Evolutionary conservation across 306 rosid species (phyloP), one percentile per base, ranked within the genome.

Genomic region (Myrica gale): DNA sequence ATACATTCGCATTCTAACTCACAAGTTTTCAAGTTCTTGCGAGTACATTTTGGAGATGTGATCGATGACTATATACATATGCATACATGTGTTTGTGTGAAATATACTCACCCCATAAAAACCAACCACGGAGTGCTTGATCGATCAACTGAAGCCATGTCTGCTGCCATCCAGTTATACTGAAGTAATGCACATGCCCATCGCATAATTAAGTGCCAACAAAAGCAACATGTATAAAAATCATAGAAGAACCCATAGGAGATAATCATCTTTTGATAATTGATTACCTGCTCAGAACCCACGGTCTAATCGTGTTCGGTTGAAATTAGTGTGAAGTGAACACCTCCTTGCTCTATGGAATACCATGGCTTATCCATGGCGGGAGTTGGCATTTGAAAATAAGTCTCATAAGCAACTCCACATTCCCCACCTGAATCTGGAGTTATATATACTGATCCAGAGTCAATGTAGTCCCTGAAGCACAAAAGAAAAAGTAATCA

Each of bases 341-440:
- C 88, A 81, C 91, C 86, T 73, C 52, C 97, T 78, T 91, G 89
- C 73, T 94, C 96, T 74, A 90, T 89, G 39, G 97, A 91, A 82
- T 91, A 91, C 97, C 98, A 94, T 78, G 98, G 98, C 69, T 91
- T 83, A 79, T 94, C 98, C 83, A 87, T 89, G 56, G 72, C 91
- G 21, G 60, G 5, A 48, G 79, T 87, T 76, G 98, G 98, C 98
- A 94, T 94, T 32, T 82, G 90, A 82, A 90, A 91, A 67, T 91
- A 91, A 60, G 97, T 84, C 78, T 94, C 97, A 21, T 94, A 94
- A n/a, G 98, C 88, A 46, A 94, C 93, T 66, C 98, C 96, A 85
- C 90, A 86, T 86, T 94, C 97, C n/a, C 98, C 98, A 2, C 98
- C 97, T 50, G 98, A 91, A 68, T 94, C 98, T 3, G 96, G 88